Conservation (phyloP, 2,329 filamentous ascomycete genomes). For the Pyrenochaeta sp. region DNA sequence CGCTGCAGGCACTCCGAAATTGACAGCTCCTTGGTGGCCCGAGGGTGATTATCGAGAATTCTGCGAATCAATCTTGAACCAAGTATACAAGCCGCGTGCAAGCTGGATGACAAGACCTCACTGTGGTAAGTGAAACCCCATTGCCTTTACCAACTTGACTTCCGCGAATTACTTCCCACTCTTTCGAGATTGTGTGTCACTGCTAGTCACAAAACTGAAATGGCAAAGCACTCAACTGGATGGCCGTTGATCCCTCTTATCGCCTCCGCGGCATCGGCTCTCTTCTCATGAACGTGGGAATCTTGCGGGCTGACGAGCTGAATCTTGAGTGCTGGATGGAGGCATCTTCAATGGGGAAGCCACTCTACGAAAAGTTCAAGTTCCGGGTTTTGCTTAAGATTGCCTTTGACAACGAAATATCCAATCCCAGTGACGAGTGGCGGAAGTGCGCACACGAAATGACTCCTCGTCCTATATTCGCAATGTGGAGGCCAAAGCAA, state of each 20-base stretch:
- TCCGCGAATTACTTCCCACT: no score
- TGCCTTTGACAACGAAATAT: slow-evolving; percentile 38
- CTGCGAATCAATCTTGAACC: slow-evolving; percentile 44
- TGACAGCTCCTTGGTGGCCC: slow-evolving; percentile 47
- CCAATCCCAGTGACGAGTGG: slow-evolving; percentile 40
- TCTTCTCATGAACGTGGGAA: slow-evolving; percentile 46
- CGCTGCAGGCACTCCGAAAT: slow-evolving; percentile 29
- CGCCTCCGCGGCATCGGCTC: slow-evolving; percentile 48
- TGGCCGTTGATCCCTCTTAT: slow-evolving; percentile 46
- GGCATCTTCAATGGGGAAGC: slow-evolving; percentile 46
- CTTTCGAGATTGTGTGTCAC: neutral
- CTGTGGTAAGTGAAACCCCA: slow-evolving; percentile 38
- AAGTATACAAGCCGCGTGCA: slow-evolving; percentile 40
- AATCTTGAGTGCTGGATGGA: slow-evolving; percentile 51
- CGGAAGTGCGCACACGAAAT: slow-evolving; percentile 44
- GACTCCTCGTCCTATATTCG: slow-evolving; percentile 37
- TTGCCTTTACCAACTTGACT: slow-evolving; percentile 1
- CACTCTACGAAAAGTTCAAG: slow-evolving; percentile 46
- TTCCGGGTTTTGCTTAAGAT: slow-evolving; percentile 41
- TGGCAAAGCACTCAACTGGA: slow-evolving; percentile 45
- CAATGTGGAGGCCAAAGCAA: slow-evolving; percentile 46
- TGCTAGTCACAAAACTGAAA: slow-evolving; percentile 14
- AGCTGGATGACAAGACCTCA: slow-evolving; percentile 46
- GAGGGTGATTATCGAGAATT: slow-evolving; percentile 44
- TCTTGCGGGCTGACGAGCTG: slow-evolving; percentile 42